A percentile compares a stretch with the other conserved stretches of the same genome.
phyloP scores from a whole-genome alignment of 495 filamentous ascomycete species.

The Choiromyces venosus region DNA sequence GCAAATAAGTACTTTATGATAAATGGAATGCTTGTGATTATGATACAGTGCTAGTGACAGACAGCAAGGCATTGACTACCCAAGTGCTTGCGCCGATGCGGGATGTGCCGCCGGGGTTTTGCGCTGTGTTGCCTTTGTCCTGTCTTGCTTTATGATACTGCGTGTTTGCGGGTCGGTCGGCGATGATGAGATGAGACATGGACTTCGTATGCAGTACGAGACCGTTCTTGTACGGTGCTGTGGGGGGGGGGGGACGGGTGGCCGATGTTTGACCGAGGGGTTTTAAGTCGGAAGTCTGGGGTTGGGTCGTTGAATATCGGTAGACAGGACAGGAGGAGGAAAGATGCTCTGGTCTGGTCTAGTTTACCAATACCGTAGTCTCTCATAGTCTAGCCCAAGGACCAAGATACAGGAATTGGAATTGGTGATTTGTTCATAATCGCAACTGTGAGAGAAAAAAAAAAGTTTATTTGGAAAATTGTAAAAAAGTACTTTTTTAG shows the following conservation, averaged over 20 bases:
- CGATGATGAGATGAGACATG: neutral
- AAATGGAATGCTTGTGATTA: neutral
- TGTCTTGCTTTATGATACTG: neutral
- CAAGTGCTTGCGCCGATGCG: neutral
- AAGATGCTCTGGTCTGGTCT: neutral
- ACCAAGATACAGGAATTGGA: neutral
- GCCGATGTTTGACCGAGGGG: neutral
- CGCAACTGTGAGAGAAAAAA: neutral
- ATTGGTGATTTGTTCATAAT: neutral
- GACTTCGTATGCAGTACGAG: neutral
- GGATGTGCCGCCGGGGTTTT: neutral
- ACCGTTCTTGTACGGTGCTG: neutral
- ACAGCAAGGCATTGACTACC: neutral
- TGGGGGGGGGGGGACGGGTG: neutral
- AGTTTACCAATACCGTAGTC: too few species aligned
- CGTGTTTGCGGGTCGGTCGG: neutral
- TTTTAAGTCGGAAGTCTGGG: too few species aligned
- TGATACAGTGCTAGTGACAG: neutral
- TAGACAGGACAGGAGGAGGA: neutral
- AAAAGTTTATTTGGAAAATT: neutral
- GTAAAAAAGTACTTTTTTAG: neutral
- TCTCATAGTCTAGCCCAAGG: too few species aligned
- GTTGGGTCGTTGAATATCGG: neutral
- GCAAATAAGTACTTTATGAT: neutral
- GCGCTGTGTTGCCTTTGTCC: neutral